A percentile compares a stretch with the other conserved stretches of the same genome.
Evolutionary conservation across 371 early-diverging fungal species (phyloP).

Genomic region (Mortierella sp.): DNA sequence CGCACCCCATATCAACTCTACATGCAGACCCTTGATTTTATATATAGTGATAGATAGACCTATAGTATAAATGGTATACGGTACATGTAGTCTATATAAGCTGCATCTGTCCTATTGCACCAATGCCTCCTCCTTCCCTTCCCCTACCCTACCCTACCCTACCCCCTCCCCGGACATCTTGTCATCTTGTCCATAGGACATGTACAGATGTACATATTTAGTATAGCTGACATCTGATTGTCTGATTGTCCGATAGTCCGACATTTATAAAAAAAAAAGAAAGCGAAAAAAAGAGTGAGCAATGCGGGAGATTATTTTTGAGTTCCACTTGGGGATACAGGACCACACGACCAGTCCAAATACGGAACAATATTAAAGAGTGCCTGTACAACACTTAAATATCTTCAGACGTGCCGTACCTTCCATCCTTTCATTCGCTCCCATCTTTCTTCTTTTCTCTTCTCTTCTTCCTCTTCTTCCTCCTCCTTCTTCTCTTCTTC

Average conservation of each 20-base stretch:
- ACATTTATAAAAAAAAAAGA: neutral
- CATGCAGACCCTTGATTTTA: too few species aligned
- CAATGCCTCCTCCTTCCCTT: too few species aligned
- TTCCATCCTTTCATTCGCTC: neutral
- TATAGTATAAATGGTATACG: too few species aligned
- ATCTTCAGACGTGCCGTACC: neutral
- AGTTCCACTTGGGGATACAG: neutral
- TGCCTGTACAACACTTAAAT: neutral
- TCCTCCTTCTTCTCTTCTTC: neutral
- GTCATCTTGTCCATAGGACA: too few species aligned
- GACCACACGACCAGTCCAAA: conserved; percentile 7
- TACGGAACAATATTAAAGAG: conserved; percentile 1
- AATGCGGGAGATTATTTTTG: neutral
- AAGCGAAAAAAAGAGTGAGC: neutral
- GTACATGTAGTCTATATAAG: too few species aligned
- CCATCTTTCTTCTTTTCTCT: neutral
- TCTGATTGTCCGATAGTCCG: neutral
- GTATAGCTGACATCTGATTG: too few species aligned
- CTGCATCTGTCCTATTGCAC: too few species aligned
- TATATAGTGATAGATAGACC: too few species aligned
- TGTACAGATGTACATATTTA: too few species aligned
- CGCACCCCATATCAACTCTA: too few species aligned
- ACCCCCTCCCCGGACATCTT: too few species aligned
- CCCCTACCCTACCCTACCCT: too few species aligned
- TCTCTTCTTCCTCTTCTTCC: neutral